phyloP scores from a whole-genome alignment of 257 asterid genomes.

The Jasminum sambac region DNA sequence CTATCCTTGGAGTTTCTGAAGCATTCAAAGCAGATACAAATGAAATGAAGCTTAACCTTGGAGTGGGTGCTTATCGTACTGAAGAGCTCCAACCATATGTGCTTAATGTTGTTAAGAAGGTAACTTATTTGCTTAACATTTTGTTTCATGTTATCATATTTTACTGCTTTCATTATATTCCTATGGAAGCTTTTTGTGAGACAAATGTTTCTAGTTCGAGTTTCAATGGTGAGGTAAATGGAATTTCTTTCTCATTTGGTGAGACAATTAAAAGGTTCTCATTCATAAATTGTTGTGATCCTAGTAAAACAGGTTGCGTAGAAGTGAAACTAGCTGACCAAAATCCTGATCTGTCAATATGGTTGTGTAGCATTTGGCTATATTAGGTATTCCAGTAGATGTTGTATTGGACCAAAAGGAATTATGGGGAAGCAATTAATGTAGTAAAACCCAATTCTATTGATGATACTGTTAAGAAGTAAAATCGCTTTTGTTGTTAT shows the following conservation, averaged over 20 bases:
- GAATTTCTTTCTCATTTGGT: background rate
- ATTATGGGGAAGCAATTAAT: background rate
- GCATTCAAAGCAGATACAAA: conserved; percentile 89
- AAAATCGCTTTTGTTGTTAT: background rate
- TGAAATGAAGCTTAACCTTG: conserved; percentile 92
- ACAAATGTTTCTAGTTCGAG: background rate
- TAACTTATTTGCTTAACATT: conserved; percentile 32
- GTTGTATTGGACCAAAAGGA: background rate
- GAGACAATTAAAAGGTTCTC: background rate
- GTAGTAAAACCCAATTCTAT: background rate
- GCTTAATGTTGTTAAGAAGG: conserved; percentile 94
- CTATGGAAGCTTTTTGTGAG: background rate
- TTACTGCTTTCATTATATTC: background rate
- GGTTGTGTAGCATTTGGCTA: background rate
- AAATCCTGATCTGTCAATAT: background rate
- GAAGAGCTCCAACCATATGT: conserved; percentile 97
- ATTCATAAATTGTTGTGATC: background rate
- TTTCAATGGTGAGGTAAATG: background rate
- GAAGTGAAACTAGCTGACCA: background rate
- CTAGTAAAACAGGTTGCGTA: background rate
- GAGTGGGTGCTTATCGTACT: conserved; percentile 97
- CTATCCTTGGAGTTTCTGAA: conserved; percentile 96
- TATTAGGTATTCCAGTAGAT: background rate
- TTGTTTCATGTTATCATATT: conserved; percentile 5
- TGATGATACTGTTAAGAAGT: background rate